Percentiles rank a stretch among this genome's conserved stretches.
Conservation (phyloP, 139 green algal genomes). For the Chlorella sp. region DNA sequence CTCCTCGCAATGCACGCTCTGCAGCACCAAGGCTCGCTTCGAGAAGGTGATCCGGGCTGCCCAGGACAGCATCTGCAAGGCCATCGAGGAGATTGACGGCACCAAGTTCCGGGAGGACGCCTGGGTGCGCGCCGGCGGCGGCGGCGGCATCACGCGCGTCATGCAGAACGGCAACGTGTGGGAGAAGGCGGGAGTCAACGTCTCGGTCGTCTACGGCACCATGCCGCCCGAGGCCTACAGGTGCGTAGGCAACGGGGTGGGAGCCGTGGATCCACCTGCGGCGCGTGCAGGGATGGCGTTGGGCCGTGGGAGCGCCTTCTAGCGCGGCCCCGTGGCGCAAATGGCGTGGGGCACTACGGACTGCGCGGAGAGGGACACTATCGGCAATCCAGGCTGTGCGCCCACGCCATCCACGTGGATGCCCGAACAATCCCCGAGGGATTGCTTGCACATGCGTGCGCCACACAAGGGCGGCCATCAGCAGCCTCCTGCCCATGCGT, state of each 20-base stretch:
- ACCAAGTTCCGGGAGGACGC: conserved; percentile 88
- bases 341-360: no score
- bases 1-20: neutral
- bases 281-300: no score
- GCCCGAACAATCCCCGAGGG: no score
- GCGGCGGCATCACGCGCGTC: conserved; percentile 95
- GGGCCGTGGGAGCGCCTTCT: no score
- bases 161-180: conserved; percentile 85
- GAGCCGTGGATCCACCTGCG: neutral
- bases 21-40: conserved; percentile 74
- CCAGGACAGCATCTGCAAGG: conserved; percentile 86
- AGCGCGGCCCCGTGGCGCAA: no score
- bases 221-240: conserved; percentile 97
- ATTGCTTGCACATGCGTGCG: no score
- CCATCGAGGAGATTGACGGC: conserved; percentile 89
- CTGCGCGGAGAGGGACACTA: no score
- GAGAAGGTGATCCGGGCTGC: conserved; percentile 78
- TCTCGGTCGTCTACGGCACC: conserved; percentile 94
- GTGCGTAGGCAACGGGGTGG: conserved; percentile 5
- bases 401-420: no score
- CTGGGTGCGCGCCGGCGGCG: conserved; percentile 83
- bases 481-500: no score
- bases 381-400: no score
- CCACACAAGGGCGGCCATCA: no score
- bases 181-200: conserved; percentile 93